Percentiles rank a stretch among this genome's conserved stretches.
These are phyloP conservation scores for Exophiala sideris DNA, from an alignment of 2,329 filamentous ascomycete genomes.

Conservation along the genomic window DNA sequence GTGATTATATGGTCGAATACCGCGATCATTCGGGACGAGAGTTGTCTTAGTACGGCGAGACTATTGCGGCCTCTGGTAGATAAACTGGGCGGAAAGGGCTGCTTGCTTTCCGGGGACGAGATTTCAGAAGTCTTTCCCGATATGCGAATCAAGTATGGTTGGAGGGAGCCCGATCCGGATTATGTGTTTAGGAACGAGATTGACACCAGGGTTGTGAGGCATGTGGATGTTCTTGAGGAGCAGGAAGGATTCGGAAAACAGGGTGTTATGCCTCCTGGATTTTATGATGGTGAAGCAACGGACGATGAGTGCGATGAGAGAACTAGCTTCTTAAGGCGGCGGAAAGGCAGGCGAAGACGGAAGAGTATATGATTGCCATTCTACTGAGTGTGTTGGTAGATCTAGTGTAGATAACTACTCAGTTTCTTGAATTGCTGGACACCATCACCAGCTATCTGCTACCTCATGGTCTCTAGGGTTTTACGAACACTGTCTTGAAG, in stretches of 20 bases:
- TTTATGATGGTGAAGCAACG: slow-evolving; percentile 12
- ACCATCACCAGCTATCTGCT: too few relatives aligned
- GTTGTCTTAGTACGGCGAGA: slow-evolving; percentile 23
- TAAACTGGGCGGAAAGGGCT: slow-evolving; percentile 23
- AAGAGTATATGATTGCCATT: too few relatives aligned
- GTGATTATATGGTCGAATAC: slow-evolving; percentile 27
- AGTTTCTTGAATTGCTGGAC: too few relatives aligned
- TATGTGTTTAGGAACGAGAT: slow-evolving; percentile 20
- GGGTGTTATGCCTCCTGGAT: slow-evolving; percentile 17
- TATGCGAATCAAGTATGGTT: slow-evolving; percentile 26
- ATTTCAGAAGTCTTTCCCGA: slow-evolving; percentile 23
- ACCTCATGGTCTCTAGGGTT: too few relatives aligned
- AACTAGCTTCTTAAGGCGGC: background rate
- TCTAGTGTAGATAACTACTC: too few relatives aligned
- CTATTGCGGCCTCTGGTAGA: slow-evolving; percentile 27
- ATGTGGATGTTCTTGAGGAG: slow-evolving; percentile 25
- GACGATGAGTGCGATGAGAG: background rate
- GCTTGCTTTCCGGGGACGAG: slow-evolving; percentile 25
- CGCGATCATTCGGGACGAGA: slow-evolving; percentile 27
- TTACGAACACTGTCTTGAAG: too few relatives aligned
- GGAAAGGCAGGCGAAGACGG: background rate
- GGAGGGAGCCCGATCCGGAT: slow-evolving; percentile 13
- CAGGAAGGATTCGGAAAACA: slow-evolving; percentile 20
- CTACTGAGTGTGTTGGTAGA: too few relatives aligned
- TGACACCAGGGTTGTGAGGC: slow-evolving; percentile 12